phyloP scores from a whole-genome alignment of 1,284 basidiomycete species.

The Jaminaea rosea region DNA sequence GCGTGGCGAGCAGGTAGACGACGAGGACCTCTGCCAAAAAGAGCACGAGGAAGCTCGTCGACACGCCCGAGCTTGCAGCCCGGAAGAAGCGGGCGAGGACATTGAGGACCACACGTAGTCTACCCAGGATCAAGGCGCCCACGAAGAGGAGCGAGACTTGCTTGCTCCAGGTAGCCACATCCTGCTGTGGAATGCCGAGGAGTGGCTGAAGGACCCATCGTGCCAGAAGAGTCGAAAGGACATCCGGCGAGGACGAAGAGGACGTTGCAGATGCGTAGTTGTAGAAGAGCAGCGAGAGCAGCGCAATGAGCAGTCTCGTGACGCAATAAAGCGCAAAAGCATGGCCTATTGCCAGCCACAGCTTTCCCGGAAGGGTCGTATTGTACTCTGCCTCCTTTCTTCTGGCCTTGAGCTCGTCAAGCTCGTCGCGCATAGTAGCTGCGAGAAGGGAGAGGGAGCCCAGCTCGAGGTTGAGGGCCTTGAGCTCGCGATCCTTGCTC shows the following conservation, averaged over 20 bases:
- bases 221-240: background rate
- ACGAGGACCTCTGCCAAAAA: constrained; percentile 49
- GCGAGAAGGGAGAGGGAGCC: constrained; percentile 47
- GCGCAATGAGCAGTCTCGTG: constrained; percentile 20
- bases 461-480: constrained; percentile 46
- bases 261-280: background rate
- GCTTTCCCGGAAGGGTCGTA: constrained; percentile 40
- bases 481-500: constrained; percentile 31
- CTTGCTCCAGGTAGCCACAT: constrained; percentile 47
- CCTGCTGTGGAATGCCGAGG: no score
- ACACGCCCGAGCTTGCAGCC: constrained; percentile 46
- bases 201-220: constrained; percentile 37
- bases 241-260: background rate
- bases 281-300: background rate
- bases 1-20: constrained; percentile 49
- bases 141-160: constrained; percentile 47
- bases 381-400: constrained; percentile 43
- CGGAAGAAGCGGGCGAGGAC: constrained; percentile 48
- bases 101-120: constrained; percentile 47
- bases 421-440: constrained; percentile 46
- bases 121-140: constrained; percentile 48
- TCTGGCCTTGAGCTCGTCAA: constrained; percentile 37
- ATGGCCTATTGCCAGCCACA: constrained; percentile 44
- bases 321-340: constrained; percentile 48
- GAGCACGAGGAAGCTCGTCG: constrained; percentile 48